Conservation (phyloP, 306 rosid species). For the Castanea mollissima region DNA sequence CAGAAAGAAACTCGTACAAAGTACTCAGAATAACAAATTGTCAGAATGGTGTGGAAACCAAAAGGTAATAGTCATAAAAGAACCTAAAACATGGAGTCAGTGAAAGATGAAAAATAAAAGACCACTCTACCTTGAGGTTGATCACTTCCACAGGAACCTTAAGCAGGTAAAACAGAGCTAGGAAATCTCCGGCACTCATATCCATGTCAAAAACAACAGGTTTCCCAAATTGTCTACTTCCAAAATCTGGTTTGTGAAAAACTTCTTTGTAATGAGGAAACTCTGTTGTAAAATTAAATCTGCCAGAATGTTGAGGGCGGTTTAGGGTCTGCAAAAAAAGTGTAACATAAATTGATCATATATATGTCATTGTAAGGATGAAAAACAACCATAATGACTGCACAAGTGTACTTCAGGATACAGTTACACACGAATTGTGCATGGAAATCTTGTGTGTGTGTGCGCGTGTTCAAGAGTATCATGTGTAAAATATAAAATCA, state of each 20-base stretch:
- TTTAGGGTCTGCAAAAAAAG: constrained; percentile 37
- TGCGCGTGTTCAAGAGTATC: too few species aligned
- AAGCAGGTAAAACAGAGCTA: constrained; percentile 73
- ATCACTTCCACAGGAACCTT: constrained; percentile 76
- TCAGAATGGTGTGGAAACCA: neutral
- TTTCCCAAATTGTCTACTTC: constrained; percentile 51
- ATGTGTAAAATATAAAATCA: too few species aligned
- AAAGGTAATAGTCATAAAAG: neutral
- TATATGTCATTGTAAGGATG: constrained; percentile 6
- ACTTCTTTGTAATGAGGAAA: constrained; percentile 74
- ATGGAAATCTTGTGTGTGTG: too few species aligned
- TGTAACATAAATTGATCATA: neutral
- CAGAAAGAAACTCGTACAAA: too few species aligned
- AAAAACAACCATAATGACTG: too few species aligned
- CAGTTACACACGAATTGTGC: too few species aligned
- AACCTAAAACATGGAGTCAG: too few species aligned
- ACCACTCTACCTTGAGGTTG: constrained; percentile 63
- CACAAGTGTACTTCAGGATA: too few species aligned
- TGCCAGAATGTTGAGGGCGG: constrained; percentile 50
- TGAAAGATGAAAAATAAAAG: neutral
- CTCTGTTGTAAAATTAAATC: constrained; percentile 71
- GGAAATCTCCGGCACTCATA: constrained; percentile 94
- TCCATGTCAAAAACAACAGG: constrained; percentile 91
- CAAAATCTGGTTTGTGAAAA: constrained; percentile 57
- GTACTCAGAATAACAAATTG: too few species aligned